Evolutionary conservation across 805 yeast genomes (phyloP).

Genomic region (Blastobotrys parvus): DNA sequence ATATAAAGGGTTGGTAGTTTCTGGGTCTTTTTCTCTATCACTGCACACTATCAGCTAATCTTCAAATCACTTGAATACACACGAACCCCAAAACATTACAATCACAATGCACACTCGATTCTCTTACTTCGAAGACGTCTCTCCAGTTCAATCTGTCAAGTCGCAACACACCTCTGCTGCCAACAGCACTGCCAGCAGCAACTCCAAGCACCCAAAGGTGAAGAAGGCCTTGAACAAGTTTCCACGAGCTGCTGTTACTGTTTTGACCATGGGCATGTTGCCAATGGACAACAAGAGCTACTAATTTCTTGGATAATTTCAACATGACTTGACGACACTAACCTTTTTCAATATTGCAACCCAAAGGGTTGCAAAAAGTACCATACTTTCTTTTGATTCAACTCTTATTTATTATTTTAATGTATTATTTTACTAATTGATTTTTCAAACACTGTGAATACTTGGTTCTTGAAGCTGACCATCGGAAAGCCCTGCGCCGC

Average conservation of each 20-base stretch:
- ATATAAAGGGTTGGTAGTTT: not conserved
- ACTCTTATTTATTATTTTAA: not conserved
- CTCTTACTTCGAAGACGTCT: not conserved
- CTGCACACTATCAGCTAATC: not conserved
- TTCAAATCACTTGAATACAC: not conserved
- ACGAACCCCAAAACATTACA: not conserved
- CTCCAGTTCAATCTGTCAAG: not conserved
- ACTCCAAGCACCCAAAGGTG: not conserved
- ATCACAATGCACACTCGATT: not conserved
- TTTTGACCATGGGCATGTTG: not conserved
- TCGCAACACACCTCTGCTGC: no score
- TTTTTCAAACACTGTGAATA: no score
- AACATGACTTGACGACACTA: no score
- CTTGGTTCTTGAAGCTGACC: no score
- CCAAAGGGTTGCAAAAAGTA: not conserved
- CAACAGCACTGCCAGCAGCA: not conserved
- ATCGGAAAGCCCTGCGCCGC: no score
- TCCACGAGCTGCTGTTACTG: not conserved
- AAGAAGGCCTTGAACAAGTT: not conserved
- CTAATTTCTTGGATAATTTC: not conserved
- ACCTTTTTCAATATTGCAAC: not conserved
- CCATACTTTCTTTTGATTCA: not conserved
- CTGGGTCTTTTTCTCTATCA: not conserved
- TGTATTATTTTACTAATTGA: constrained; percentile 1
- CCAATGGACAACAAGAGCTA: not conserved